Evolutionary conservation across 139 green algal genomes (phyloP).

Genomic region (Picochlorum costavermella): DNA sequence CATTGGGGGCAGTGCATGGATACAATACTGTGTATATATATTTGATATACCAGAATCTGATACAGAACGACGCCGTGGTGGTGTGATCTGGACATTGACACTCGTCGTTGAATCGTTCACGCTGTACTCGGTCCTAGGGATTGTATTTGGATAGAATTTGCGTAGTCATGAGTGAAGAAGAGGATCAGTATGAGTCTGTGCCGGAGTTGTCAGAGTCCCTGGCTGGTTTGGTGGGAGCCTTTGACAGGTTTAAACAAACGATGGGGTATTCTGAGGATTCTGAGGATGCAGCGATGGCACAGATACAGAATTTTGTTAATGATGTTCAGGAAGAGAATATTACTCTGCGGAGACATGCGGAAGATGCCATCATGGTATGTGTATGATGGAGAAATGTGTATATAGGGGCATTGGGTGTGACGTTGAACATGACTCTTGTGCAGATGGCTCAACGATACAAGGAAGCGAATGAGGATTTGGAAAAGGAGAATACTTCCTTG

Average conservation of each 20-base stretch:
- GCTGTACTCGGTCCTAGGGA: too few species aligned
- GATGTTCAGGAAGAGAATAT: slow-evolving; percentile 23
- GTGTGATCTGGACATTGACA: too few species aligned
- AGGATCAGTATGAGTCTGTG: not conserved
- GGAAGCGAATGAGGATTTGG: not conserved
- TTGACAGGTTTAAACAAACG: slow-evolving; percentile 26
- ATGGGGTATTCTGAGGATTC: slow-evolving; percentile 18
- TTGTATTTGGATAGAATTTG: slow-evolving; percentile 1
- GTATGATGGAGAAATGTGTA: not conserved
- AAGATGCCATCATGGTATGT: slow-evolving; percentile 26
- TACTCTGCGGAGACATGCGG: slow-evolving; percentile 17
- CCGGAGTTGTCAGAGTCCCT: slow-evolving; percentile 16
- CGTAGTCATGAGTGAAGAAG: not conserved
- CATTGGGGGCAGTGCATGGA: too few species aligned
- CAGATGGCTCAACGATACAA: slow-evolving; percentile 17
- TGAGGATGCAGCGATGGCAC: slow-evolving; percentile 7
- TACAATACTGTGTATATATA: too few species aligned
- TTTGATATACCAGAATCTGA: too few species aligned
- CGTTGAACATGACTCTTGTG: not conserved
- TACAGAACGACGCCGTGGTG: too few species aligned
- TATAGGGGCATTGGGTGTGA: not conserved
- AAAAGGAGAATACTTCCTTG: not conserved
- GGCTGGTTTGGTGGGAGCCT: slow-evolving; percentile 14
- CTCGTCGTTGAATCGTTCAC: too few species aligned
- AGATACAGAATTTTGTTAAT: slow-evolving; percentile 16